Evolutionary conservation across 2,329 filamentous ascomycete genomes (phyloP).

Genomic region (Drechslera avenae): DNA sequence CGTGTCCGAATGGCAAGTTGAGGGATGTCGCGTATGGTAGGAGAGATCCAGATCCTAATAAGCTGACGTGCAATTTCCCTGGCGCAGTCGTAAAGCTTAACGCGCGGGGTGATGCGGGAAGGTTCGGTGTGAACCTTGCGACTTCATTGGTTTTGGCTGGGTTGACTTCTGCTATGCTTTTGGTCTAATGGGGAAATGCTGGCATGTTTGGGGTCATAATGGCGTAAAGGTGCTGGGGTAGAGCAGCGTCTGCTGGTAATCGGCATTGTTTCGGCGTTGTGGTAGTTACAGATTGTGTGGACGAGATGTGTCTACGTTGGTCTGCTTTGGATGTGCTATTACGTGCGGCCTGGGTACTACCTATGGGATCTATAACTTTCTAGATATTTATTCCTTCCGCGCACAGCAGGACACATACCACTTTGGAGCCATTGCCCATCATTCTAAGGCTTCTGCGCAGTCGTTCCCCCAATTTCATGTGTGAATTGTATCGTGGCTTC

Average conservation of each 20-base stretch:
- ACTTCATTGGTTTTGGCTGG: neutral
- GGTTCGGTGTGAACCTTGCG: neutral
- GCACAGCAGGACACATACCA: too few species aligned
- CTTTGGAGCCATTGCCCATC: too few species aligned
- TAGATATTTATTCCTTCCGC: too few species aligned
- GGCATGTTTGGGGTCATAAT: too few species aligned
- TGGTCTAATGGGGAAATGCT: neutral
- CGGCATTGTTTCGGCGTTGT: neutral
- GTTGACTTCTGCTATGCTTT: neutral
- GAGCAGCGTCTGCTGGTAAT: neutral
- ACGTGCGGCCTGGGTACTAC: neutral
- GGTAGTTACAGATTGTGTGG: neutral
- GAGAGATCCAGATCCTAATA: slow-evolving; percentile 16
- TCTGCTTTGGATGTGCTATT: too few species aligned
- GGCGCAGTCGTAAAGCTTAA: slow-evolving; percentile 50
- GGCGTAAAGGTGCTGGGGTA: too few species aligned
- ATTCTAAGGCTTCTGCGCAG: too few species aligned
- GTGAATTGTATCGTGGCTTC: too few species aligned
- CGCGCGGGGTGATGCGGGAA: slow-evolving; percentile 3
- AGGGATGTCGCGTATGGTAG: slow-evolving; percentile 33
- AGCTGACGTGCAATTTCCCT: slow-evolving; percentile 49
- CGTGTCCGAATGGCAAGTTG: slow-evolving; percentile 63
- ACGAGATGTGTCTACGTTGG: neutral
- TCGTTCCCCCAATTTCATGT: too few species aligned
- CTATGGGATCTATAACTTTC: too few species aligned